These are phyloP conservation scores for Zygosaccharomyces sapae DNA, from an alignment of 1,139 yeast species.

Conservation along the genomic window DNA sequence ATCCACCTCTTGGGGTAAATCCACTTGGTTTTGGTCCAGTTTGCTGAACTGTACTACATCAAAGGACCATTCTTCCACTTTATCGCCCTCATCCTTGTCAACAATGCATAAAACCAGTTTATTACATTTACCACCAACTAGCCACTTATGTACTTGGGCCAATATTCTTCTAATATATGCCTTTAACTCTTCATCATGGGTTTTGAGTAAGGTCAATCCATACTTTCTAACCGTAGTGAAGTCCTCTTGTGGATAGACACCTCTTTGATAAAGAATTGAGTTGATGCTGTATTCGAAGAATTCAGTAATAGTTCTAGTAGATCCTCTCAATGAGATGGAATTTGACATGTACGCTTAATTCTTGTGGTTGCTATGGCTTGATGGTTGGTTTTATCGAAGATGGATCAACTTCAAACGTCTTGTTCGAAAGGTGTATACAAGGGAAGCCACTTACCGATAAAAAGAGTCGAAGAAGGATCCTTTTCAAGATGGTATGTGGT, in stretches of 20 bases:
- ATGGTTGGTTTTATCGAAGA: conserved; percentile 6
- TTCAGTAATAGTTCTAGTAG: conserved; percentile 73
- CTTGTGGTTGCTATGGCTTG: conserved; percentile 1
- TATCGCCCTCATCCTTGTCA: conserved; percentile 61
- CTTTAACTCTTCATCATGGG: conserved; percentile 73
- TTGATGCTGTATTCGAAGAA: conserved; percentile 79
- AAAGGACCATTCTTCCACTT: conserved; percentile 86
- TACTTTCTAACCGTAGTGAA: conserved; percentile 76
- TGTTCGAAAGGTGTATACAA: background rate
- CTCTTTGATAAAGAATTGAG: conserved; percentile 80
- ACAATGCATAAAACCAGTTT: conserved; percentile 69
- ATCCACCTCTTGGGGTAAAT: conserved; percentile 9
- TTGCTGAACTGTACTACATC: conserved; percentile 46
- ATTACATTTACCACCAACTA: conserved; percentile 64
- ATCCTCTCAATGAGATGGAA: conserved; percentile 62
- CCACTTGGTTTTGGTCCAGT: conserved; percentile 16
- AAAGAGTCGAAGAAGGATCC: background rate
- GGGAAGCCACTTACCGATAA: background rate
- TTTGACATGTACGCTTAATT: conserved; percentile 14
- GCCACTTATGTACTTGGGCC: conserved; percentile 79
- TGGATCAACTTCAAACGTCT: background rate
- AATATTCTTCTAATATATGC: conserved; percentile 64
- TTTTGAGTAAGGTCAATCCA: conserved; percentile 69
- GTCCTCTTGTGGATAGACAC: conserved; percentile 86
- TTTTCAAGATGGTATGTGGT: conserved; percentile 8